These are phyloP conservation scores for Escovopsis weberi DNA, from an alignment of 2,329 filamentous ascomycete genomes.

Conservation along the genomic window DNA sequence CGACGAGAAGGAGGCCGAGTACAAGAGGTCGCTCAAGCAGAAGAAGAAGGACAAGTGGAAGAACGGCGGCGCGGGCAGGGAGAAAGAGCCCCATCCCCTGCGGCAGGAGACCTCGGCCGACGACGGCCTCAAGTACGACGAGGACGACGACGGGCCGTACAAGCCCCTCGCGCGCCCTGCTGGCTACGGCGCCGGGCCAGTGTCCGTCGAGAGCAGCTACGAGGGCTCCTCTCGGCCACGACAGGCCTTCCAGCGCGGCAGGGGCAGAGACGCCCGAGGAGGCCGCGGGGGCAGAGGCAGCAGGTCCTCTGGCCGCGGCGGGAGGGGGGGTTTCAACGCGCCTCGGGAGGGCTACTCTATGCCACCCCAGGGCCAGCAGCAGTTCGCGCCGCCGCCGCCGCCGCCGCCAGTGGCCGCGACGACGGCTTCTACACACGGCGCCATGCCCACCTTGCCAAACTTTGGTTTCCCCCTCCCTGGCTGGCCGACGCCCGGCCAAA, in stretches of 20 bases:
- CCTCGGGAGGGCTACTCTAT: slow-evolving; percentile 28
- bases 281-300: slow-evolving; percentile 9
- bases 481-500: slow-evolving; percentile 21
- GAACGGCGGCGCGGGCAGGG: slow-evolving; percentile 25
- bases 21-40: slow-evolving; percentile 55
- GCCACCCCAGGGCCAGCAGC: slow-evolving; percentile 18
- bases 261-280: slow-evolving; percentile 32
- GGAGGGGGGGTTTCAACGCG: slow-evolving; percentile 20
- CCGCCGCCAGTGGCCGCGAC: not conserved
- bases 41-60: slow-evolving; percentile 41
- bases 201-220: slow-evolving; percentile 20
- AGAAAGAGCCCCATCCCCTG: slow-evolving; percentile 25
- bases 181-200: slow-evolving; percentile 41
- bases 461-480: slow-evolving; percentile 30
- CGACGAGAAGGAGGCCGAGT: slow-evolving; percentile 82
- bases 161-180: slow-evolving; percentile 55
- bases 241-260: slow-evolving; percentile 21
- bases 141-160: slow-evolving; percentile 52
- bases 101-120: slow-evolving; percentile 24
- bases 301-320: slow-evolving; percentile 25
- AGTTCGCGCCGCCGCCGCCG: slow-evolving; percentile 9
- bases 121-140: slow-evolving; percentile 50
- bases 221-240: slow-evolving; percentile 14
- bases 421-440: not conserved
- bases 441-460: slow-evolving; percentile 15